Conservation (phyloP, 164 flowering plant species). For the Vitis riparia region DNA sequence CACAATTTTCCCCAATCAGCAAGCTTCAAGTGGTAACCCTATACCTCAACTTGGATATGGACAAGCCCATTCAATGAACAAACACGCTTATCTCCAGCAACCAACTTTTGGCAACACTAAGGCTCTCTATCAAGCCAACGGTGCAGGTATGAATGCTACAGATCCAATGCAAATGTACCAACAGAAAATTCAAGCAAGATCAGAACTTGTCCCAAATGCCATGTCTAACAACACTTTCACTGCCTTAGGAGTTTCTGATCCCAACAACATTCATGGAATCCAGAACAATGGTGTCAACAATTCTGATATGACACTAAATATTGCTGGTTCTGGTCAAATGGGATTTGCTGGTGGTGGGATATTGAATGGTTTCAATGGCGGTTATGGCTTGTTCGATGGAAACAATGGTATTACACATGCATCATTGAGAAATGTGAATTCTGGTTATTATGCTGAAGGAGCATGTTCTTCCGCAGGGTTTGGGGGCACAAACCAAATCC, state of each 20-base stretch:
- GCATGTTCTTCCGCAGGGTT: slow-evolving; percentile 1
- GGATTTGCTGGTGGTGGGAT: not conserved
- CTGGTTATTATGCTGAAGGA: not conserved
- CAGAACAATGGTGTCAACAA: not conserved
- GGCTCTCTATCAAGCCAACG: not conserved
- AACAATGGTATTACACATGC: not conserved
- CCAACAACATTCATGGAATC: not conserved
- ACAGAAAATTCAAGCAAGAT: not conserved
- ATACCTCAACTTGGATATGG: slow-evolving; percentile 1
- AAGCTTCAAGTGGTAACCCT: not conserved
- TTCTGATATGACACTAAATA: not conserved
- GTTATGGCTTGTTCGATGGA: not conserved
- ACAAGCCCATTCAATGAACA: not conserved
- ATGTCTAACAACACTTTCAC: not conserved
- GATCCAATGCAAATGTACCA: slow-evolving; percentile 1
- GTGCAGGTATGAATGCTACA: not conserved
- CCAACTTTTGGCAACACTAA: not conserved
- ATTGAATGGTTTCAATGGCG: not conserved
- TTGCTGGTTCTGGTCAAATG: not conserved
- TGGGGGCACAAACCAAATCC: not conserved
- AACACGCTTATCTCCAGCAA: not conserved
- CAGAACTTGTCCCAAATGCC: not conserved
- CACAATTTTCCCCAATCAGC: not conserved
- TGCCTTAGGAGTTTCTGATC: too few relatives aligned
- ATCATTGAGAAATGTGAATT: not conserved